Evolutionary conservation across 2,329 filamentous ascomycete species (phyloP), one percentile per base, ranked within the genome.

Genomic region (Talaromyces sp.): DNA sequence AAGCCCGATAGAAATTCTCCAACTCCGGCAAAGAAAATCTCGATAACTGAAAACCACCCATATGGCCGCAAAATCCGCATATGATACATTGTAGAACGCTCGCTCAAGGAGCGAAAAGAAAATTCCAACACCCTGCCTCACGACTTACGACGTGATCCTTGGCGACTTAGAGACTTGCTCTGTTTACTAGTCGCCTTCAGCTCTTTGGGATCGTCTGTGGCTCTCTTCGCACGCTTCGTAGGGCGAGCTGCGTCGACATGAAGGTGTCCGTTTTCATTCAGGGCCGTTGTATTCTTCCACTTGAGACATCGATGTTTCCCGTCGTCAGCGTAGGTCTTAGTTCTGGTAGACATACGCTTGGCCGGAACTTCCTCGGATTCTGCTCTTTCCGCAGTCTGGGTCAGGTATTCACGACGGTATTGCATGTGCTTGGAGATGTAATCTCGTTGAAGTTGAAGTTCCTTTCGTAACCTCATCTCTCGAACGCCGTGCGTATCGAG

Each of bases 381-480:
- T 3, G 77, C 73, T 57, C 80, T 77, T 56, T 81, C 75, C 36
- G 80, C 77, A 1, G 74, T 70, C 33, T 82, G 75, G 11, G 78
- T 75, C 57, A 95, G 80, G 66, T 96, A 96, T 63, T 82, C 78
- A 62, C 84, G 84, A 62, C 95, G 87, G 67, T 86, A 87, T 66
- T 86, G 80, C 92, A 97, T 97, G 67, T 91, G 85, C 61, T 82
- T 81, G 22, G 81, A 77, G 62, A 97, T 96, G 66, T 85, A 84
- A 40, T 92, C 86, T 53, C 85, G 86, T 76, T 88, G 96, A 19
- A 80, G 76, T 53, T 87, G 78, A 3, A 99, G 81, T 71, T 97
- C 93, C 74, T 97, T 97, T 61, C 88, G 85, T 52, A 99, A 80
- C 69, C 91, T 92, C 62, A 88, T 77, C 75, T 99, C 94, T 63